Evolutionary conservation across 2,329 filamentous ascomycete genomes (phyloP).

Genomic region (Phialocephala sp.): DNA sequence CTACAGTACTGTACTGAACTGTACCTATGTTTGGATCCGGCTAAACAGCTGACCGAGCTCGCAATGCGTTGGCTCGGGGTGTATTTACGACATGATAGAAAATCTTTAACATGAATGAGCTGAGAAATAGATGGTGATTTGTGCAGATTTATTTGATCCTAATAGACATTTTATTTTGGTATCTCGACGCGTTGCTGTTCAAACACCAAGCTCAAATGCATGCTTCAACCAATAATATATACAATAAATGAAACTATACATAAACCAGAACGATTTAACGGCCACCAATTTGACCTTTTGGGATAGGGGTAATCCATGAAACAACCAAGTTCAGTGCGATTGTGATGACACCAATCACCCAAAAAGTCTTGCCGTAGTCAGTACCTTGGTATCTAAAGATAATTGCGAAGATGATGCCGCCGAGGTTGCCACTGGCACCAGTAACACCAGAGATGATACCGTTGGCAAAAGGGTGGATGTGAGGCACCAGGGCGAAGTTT

Average conservation of each 20-base stretch:
- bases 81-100: background rate
- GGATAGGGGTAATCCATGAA: constrained; percentile 65
- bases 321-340: constrained; percentile 73
- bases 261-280: constrained; percentile 8
- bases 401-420: constrained; percentile 83
- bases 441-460: constrained; percentile 77
- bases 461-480: constrained; percentile 81
- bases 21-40: background rate
- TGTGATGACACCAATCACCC: constrained; percentile 81
- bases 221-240: background rate
- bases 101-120: background rate
- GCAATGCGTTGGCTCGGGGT: no score
- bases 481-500: constrained; percentile 85
- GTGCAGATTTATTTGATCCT: background rate
- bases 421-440: constrained; percentile 82
- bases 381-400: constrained; percentile 77
- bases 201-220: constrained; percentile 1
- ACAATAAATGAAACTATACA: constrained; percentile 2
- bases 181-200: background rate
- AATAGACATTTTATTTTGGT: background rate
- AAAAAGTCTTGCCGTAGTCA: constrained; percentile 73
- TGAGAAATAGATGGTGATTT: background rate
- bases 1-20: no score
- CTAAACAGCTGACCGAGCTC: background rate
- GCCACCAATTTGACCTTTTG: constrained; percentile 58